Conservation (phyloP, 257 asterid genomes). For the Haberlea rhodopensis region DNA sequence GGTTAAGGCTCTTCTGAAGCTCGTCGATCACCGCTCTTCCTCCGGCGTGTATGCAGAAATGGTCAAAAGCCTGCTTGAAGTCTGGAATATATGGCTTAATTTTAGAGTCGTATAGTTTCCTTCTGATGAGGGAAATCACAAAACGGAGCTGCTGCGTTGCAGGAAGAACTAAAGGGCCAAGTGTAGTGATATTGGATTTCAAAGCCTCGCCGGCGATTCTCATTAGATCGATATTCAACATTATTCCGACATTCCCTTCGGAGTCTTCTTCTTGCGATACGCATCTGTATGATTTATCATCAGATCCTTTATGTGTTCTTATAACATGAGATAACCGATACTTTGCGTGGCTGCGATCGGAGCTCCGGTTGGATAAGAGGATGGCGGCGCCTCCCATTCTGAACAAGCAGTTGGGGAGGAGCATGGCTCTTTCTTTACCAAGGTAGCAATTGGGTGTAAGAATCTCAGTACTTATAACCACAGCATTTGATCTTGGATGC, state of each 20-base stretch:
- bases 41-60: slow-evolving; percentile 71
- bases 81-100: slow-evolving; percentile 50
- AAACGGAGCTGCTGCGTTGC: slow-evolving; percentile 56
- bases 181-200: slow-evolving; percentile 54
- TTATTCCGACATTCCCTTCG: slow-evolving; percentile 50
- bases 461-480: slow-evolving; percentile 30
- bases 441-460: slow-evolving; percentile 25
- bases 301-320: slow-evolving; percentile 51
- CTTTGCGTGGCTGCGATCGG: slow-evolving; percentile 30
- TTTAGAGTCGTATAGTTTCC: slow-evolving; percentile 35
- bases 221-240: slow-evolving; percentile 51
- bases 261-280: slow-evolving; percentile 55
- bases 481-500: slow-evolving; percentile 16
- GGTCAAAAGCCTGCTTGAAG: slow-evolving; percentile 64
- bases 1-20: slow-evolving; percentile 50
- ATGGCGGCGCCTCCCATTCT: slow-evolving; percentile 39
- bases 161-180: slow-evolving; percentile 70
- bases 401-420: slow-evolving; percentile 34
- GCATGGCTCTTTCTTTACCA: slow-evolving; percentile 37
- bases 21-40: slow-evolving; percentile 79
- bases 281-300: slow-evolving; percentile 50
- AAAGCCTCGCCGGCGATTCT: slow-evolving; percentile 60
- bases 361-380: slow-evolving; percentile 24
- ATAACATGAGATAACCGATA: slow-evolving; percentile 47
- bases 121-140: slow-evolving; percentile 30